phyloP scores from a whole-genome alignment of 202 grass and related monocot genomes.

The Bolboschoenoplectus hybrid region DNA sequence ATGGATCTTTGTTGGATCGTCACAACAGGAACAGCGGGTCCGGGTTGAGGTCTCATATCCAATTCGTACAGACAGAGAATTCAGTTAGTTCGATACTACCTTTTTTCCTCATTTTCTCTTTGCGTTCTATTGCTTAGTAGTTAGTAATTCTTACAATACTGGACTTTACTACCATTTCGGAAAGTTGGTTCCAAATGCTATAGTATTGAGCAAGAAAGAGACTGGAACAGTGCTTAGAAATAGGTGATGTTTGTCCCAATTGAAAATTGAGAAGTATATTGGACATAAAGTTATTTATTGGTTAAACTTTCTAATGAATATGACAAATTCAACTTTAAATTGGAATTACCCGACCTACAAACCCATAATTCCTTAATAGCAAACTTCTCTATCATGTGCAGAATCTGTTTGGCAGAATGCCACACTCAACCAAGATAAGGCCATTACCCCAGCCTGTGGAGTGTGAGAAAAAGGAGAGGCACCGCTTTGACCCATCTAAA shows the following conservation, averaged over 20 bases:
- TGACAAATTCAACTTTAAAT: neutral
- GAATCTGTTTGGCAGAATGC: constrained; percentile 22
- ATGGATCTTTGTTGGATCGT: constrained; percentile 10
- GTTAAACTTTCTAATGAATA: neutral
- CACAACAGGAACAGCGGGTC: neutral
- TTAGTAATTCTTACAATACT: neutral
- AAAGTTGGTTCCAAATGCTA: neutral
- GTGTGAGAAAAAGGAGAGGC: constrained; percentile 54
- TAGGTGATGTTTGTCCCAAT: neutral
- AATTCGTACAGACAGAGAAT: constrained; percentile 15
- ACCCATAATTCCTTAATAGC: neutral
- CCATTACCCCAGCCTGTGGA: constrained; percentile 37
- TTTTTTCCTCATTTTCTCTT: constrained; percentile 24
- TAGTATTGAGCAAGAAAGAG: neutral
- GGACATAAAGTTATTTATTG: neutral
- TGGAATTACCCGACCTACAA: neutral
- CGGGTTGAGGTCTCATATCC: constrained; percentile 17
- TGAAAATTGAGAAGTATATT: constrained; percentile 13
- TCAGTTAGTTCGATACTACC: constrained; percentile 25
- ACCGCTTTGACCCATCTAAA: constrained; percentile 69
- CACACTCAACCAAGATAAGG: constrained; percentile 26
- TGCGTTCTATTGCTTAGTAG: neutral
- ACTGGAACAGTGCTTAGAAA: neutral
- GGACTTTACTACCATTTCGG: neutral
- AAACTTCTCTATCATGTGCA: constrained; percentile 9